Evolutionary conservation across 257 asterid species (phyloP), one percentile per base, ranked within the genome.

Genomic region (Salvia rosmarinus): DNA sequence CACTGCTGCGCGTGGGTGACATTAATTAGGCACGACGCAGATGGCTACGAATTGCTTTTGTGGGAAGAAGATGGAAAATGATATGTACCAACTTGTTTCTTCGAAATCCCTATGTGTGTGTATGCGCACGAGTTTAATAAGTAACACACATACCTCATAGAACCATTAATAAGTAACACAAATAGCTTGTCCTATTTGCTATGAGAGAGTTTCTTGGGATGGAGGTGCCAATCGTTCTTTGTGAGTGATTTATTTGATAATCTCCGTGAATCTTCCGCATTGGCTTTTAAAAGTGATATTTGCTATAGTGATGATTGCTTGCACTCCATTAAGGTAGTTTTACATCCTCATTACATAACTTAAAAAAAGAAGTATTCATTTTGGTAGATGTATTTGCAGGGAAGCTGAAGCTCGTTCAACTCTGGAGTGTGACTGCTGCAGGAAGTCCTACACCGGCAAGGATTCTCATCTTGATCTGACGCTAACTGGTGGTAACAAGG

Each of bases 151-250:
- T n/a, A n/a, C n/a, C n/a, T n/a, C n/a, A n/a, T n/a, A n/a, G n/a
- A n/a, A n/a, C n/a, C n/a, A n/a, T n/a, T n/a, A n/a, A n/a, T n/a
- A n/a, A n/a, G n/a, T n/a, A n/a, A n/a, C n/a, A n/a, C n/a, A n/a
- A n/a, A n/a, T 92, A 74, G 94, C 98, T 37, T 92, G 98, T 75
- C 95, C 98, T 21, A 86, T 92, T 81, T 92, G 98, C 86, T 84
- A 74, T 20, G 71, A 81, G 17, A 81, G 78, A 34, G 61, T 89
- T 67, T 61, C 65, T 65, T 82, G 81, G 83, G 78, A 68, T 6
- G 75, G 79, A 63, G 82, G 76, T 32, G 49, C 82, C 2, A 57
- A 77, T 52, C 72, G 80, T 69, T 81, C 87, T 21, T 39, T 77
- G 98, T 92, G 79, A 81, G 94, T 81, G 70, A 25, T 75, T n/a